Evolutionary conservation across 345 rosid species (phyloP).

Genomic region (Passiflora organensis): DNA sequence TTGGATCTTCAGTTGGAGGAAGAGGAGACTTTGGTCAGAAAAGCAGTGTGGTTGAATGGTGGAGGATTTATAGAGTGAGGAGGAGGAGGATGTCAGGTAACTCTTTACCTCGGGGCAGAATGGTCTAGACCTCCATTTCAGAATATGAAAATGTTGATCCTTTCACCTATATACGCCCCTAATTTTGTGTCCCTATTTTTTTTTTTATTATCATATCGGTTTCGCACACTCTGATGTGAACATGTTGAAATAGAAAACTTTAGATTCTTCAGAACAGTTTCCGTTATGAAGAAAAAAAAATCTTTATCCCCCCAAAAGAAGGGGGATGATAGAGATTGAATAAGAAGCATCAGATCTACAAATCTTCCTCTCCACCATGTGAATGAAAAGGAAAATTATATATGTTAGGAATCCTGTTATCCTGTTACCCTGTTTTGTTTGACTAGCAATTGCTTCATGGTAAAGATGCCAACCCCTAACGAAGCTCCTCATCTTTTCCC

Average conservation of each 20-base stretch:
- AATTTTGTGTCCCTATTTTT: not conserved
- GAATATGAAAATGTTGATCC: conserved; percentile 46
- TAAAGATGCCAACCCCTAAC: too few species aligned
- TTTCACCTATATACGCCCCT: not conserved
- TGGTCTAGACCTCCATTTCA: conserved; percentile 23
- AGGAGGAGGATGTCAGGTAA: not conserved
- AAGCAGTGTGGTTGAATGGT: conserved; percentile 29
- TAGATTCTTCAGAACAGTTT: not conserved
- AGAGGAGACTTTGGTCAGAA: conserved; percentile 11
- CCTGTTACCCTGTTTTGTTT: not conserved
- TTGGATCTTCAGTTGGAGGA: conserved; percentile 8
- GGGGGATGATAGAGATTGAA: not conserved
- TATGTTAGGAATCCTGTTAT: not conserved
- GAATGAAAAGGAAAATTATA: not conserved
- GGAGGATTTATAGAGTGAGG: conserved; percentile 34
- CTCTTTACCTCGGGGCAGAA: conserved; percentile 15
- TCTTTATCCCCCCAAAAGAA: conserved; percentile 4
- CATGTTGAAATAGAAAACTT: not conserved
- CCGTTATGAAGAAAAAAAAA: not conserved
- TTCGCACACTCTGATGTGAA: not conserved
- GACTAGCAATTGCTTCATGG: not conserved
- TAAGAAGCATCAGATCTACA: not conserved
- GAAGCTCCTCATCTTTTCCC: too few species aligned
- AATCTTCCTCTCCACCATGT: not conserved
- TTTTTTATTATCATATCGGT: not conserved